Base-by-base conservation (phyloP, 768 basidiomycete species). In the Termitomyces sp. region DNA sequence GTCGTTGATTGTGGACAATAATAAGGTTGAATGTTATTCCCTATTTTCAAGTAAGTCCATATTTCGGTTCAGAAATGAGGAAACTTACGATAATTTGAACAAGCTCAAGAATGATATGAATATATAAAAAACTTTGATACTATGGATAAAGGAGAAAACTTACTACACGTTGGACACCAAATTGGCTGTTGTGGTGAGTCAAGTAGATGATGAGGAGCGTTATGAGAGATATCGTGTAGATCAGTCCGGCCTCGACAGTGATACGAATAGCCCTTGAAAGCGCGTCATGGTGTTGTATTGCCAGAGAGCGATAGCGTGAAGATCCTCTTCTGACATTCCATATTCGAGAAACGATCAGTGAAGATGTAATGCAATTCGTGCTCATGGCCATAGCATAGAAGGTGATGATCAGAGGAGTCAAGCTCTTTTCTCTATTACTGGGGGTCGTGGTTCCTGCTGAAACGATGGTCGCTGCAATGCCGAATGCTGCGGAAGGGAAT, bases 311-410 rank as follows among this genome's bases (percentile, higher is more conserved):
- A 26, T 57, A 64, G 3, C 45, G 63, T 5, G 58, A 56, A 10
- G 58, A 43, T 14, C 43, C 61, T 46, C 50, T 54, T 27, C 53
- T 58, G 9, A 64, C 60, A 9, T 47, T 52, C 61, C 58, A 62
- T 33, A 64, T 64, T 13, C 61, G 58, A 46, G 34, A 43, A 24
- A 62, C 63, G 14, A 64, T 64, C 24, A 64, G 58, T 9, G 61
- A 45, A 5, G 61, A 60, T 14, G 63, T 58, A 33, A 59, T 18
- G 12, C 55, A 43, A 37, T 64, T 62, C 5, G 58, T 58, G 20
- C 34, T 49, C 42, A 64, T 55, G 4, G 61, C 62, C 32, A 62
- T 39, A 9, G 53, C 55, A n/a, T 59, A 57, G 30, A 59, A 54
- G 10, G 55, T 46, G 32, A 58, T 37, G 16, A 57, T 40, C 14